These are phyloP conservation scores for Phanerochaete carnosa DNA, from an alignment of 768 basidiomycete species.

Conservation along the genomic window DNA sequence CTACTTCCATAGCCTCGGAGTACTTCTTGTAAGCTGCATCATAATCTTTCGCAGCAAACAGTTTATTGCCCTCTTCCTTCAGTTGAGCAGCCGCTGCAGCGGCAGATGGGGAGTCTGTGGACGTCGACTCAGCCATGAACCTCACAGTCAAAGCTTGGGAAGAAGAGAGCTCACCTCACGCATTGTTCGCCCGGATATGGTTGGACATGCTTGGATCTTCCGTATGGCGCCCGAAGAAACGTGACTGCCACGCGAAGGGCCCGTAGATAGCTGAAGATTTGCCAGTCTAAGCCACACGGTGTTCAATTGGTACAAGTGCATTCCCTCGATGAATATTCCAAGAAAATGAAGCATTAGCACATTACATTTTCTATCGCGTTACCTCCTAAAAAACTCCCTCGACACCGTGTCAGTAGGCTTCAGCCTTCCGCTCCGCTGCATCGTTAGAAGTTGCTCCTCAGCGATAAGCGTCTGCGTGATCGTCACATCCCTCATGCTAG, in stretches of 20 bases:
- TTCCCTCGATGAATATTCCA: no score
- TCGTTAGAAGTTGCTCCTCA: not conserved
- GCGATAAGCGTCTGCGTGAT: not conserved
- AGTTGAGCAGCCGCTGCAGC: constrained; percentile 12
- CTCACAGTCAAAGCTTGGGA: no score
- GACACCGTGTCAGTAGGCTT: not conserved
- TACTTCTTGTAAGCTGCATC: constrained; percentile 35
- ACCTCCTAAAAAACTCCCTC: not conserved
- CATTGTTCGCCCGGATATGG: no score
- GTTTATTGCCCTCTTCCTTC: constrained; percentile 39
- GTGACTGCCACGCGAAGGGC: no score
- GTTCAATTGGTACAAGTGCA: no score
- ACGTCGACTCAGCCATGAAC: not conserved
- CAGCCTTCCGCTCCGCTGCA: not conserved
- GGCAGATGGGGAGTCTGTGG: not conserved
- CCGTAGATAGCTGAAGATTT: no score
- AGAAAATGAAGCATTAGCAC: no score
- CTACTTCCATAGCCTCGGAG: constrained; percentile 36
- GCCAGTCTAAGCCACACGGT: no score
- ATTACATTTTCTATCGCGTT: no score
- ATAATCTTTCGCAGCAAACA: constrained; percentile 31
- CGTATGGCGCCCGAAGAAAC: no score
- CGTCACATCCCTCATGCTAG: not conserved
- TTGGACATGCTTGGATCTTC: no score
- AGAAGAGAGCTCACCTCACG: no score